A percentile compares a stretch with the other conserved stretches of the same genome.
Conservation (phyloP, 1,284 basidiomycete species). For the Paramarasmius palmivorus region DNA sequence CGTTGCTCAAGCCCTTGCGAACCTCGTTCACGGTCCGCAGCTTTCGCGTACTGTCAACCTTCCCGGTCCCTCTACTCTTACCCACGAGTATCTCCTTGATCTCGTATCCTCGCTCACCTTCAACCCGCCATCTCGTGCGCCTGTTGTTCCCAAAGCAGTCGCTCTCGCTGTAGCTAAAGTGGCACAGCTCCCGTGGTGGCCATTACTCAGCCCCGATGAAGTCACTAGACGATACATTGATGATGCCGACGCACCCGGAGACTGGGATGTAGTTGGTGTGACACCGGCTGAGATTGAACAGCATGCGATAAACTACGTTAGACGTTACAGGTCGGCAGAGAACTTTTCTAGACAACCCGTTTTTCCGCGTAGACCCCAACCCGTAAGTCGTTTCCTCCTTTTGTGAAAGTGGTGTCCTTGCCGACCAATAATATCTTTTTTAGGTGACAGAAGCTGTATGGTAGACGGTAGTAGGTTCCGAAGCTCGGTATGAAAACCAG, state of each 20-base stretch:
- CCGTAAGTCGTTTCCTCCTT: slow-evolving; percentile 19
- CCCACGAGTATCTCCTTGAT: slow-evolving; percentile 82
- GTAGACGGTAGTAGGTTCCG: not conserved
- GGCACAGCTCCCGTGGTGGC: slow-evolving; percentile 90
- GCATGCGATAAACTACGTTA: slow-evolving; percentile 88
- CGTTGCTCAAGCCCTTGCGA: slow-evolving; percentile 89
- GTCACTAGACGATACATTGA: slow-evolving; percentile 87
- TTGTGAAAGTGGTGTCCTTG: not conserved
- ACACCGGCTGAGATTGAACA: slow-evolving; percentile 87
- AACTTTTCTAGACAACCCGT: slow-evolving; percentile 55
- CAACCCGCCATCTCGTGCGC: slow-evolving; percentile 65
- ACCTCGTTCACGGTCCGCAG: slow-evolving; percentile 69
- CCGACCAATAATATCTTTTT: slow-evolving; percentile 12
- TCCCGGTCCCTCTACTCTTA: slow-evolving; percentile 88
- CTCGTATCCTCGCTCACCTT: slow-evolving; percentile 84
- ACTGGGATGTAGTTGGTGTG: slow-evolving; percentile 67
- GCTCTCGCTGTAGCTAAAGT: slow-evolving; percentile 68
- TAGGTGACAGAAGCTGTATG: slow-evolving; percentile 11
- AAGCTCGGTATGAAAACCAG: not conserved
- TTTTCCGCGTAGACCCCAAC: slow-evolving; percentile 37
- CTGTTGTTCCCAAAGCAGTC: slow-evolving; percentile 77
- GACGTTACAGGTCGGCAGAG: slow-evolving; percentile 81
- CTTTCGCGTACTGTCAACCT: slow-evolving; percentile 76
- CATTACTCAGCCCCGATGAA: slow-evolving; percentile 89
- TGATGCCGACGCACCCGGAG: slow-evolving; percentile 66